Percentiles rank a stretch among this genome's conserved stretches.
Evolutionary conservation across 257 asterid genomes (phyloP).

Genomic region (Ajuga chamaepitys): DNA sequence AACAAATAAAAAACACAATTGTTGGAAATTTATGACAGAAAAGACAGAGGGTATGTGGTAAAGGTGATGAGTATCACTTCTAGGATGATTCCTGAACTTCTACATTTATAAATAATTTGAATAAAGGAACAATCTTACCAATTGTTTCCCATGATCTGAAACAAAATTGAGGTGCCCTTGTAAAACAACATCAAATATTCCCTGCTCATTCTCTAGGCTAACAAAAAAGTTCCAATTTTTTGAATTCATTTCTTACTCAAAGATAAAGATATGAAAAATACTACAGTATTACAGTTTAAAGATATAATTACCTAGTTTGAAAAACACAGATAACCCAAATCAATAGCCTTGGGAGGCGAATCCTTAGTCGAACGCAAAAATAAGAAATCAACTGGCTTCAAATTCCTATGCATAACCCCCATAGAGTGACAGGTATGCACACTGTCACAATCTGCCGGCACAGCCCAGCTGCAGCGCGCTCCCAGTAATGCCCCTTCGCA

Average conservation of each 20-base stretch:
- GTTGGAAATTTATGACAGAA: too few species aligned
- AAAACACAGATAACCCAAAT: constrained; percentile 77
- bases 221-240: background rate
- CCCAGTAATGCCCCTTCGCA: constrained; percentile 78
- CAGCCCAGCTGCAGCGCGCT: constrained; percentile 82
- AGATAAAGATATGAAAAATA: background rate
- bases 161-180: constrained; percentile 82
- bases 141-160: too few species aligned
- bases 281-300: background rate
- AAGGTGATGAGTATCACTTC: too few species aligned
- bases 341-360: constrained; percentile 78
- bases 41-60: too few species aligned
- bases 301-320: constrained; percentile 50
- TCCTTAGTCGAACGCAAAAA: constrained; percentile 46
- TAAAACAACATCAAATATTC: constrained; percentile 67
- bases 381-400: constrained; percentile 82
- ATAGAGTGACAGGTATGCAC: constrained; percentile 76
- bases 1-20: too few species aligned
- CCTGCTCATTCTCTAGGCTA: constrained; percentile 74
- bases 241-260: background rate
- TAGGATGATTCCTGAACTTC: too few species aligned
- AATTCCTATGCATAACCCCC: constrained; percentile 89
- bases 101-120: too few species aligned
- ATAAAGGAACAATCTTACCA: too few species aligned
- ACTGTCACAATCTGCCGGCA: constrained; percentile 86